Evolutionary conservation across 371 early-diverging fungal genomes (phyloP).

Genomic region (Massospora cicadina): DNA sequence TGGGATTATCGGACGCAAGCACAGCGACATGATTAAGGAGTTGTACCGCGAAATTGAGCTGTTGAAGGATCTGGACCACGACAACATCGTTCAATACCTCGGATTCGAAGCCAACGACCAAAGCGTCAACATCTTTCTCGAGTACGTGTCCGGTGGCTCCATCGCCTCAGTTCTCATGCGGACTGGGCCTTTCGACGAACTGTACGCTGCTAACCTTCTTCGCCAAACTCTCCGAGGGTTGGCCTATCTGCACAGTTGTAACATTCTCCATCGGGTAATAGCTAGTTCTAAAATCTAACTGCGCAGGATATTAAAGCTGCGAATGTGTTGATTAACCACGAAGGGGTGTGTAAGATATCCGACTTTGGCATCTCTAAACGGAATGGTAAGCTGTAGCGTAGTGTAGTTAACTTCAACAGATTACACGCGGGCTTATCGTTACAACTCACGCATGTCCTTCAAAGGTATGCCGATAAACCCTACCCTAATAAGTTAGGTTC

Average conservation of each 20-base stretch:
- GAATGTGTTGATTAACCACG: constrained; percentile 69
- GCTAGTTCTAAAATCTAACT: neutral
- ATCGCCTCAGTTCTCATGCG: constrained; percentile 44
- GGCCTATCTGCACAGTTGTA: constrained; percentile 75
- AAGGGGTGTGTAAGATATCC: constrained; percentile 83
- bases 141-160: constrained; percentile 77
- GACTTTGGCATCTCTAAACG: constrained; percentile 95
- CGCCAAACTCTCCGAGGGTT: constrained; percentile 72
- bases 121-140: constrained; percentile 71
- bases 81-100: constrained; percentile 65
- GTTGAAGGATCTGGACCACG: constrained; percentile 62
- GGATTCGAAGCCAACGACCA: constrained; percentile 40
- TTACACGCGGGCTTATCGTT: constrained; percentile 15
- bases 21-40: constrained; percentile 23
- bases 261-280: constrained; percentile 62
- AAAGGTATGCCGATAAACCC: constrained; percentile 16
- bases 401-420: constrained; percentile 13
- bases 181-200: constrained; percentile 55
- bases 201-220: constrained; percentile 58
- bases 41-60: constrained; percentile 69
- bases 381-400: constrained; percentile 28
- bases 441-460: constrained; percentile 22
- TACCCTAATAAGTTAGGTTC: constrained; percentile 19
- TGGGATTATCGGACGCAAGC: constrained; percentile 1
- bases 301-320: constrained; percentile 82